phyloP scores from a whole-genome alignment of 1,284 basidiomycete species.

The Cryptococcus jaspeensis region DNA sequence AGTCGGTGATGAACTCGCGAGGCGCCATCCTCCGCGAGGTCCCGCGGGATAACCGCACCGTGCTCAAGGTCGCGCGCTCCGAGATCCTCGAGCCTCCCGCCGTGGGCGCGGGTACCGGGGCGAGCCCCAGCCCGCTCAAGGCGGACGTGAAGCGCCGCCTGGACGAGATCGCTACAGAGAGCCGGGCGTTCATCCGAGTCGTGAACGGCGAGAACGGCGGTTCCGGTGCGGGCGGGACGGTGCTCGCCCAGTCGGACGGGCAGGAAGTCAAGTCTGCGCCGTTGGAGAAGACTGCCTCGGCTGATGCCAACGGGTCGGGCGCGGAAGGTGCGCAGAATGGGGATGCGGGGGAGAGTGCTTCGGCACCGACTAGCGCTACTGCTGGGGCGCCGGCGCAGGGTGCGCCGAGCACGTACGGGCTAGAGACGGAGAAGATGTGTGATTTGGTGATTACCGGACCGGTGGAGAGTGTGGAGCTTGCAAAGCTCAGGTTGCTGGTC shows the following conservation, averaged over 20 bases:
- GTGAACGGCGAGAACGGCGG: slow-evolving; percentile 44
- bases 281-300: background rate
- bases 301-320: background rate
- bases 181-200: slow-evolving; percentile 83
- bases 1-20: slow-evolving; percentile 86
- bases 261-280: slow-evolving; percentile 3
- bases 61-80: slow-evolving; percentile 85
- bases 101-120: background rate
- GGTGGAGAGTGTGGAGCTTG: slow-evolving; percentile 85
- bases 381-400: too few relatives aligned
- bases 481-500: slow-evolving; percentile 83
- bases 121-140: slow-evolving; percentile 70
- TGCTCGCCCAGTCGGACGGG: slow-evolving; percentile 33
- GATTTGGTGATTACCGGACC: slow-evolving; percentile 84
- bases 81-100: slow-evolving; percentile 86
- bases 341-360: too few relatives aligned
- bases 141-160: slow-evolving; percentile 80
- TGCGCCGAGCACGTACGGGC: slow-evolving; percentile 56
- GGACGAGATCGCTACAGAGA: slow-evolving; percentile 87
- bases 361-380: too few relatives aligned
- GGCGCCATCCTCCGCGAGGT: slow-evolving; percentile 86
- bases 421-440: slow-evolving; percentile 90
- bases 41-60: slow-evolving; percentile 78
- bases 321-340: background rate
- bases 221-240: slow-evolving; percentile 20